Percentiles rank a stretch among this genome's conserved stretches.
Conservation (phyloP, 441 rosid species). For the Pelargonium fulgidum region DNA sequence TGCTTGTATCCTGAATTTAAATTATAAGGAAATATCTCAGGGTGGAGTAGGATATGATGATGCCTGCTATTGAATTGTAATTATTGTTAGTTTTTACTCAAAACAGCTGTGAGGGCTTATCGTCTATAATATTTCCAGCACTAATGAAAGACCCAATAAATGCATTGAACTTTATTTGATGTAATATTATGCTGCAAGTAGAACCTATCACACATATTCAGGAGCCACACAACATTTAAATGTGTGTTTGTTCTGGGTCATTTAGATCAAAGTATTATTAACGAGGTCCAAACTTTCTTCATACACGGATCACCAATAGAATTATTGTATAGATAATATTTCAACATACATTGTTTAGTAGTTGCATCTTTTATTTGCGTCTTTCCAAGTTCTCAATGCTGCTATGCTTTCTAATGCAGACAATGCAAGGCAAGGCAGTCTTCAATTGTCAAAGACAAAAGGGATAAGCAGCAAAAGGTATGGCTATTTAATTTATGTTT, state of each 20-base stretch:
- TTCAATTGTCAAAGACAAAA: constrained; percentile 77
- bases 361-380: background rate
- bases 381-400: background rate
- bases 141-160: background rate
- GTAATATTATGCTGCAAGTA: background rate
- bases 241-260: background rate
- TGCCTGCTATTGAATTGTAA: background rate
- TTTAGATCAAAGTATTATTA: background rate
- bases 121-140: background rate
- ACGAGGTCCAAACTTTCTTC: background rate
- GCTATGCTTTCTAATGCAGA: constrained; percentile 33
- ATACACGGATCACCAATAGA: background rate
- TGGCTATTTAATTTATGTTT: background rate
- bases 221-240: background rate
- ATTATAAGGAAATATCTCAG: background rate
- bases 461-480: constrained; percentile 89
- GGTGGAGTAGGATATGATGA: background rate
- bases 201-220: background rate
- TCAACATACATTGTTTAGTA: constrained; percentile 2
- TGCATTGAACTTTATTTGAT: background rate
- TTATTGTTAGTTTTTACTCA: no score
- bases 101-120: no score
- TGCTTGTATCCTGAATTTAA: background rate
- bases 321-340: background rate
- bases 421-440: constrained; percentile 92